phyloP scores from a whole-genome alignment of 2,329 filamentous ascomycete species.

The Cladosporium sp. region DNA sequence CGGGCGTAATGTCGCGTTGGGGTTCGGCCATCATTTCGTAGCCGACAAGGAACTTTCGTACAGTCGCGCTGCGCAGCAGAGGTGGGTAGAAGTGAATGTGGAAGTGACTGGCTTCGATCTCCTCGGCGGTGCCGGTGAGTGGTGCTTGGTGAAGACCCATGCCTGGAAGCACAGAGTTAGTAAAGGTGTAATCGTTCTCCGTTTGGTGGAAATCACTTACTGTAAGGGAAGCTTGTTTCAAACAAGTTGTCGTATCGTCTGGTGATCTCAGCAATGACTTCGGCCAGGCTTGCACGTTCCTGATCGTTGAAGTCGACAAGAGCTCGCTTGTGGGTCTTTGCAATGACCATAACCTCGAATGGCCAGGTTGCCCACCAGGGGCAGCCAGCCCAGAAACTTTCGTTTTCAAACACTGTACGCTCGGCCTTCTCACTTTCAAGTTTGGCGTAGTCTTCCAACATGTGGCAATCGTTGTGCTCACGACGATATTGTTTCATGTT shows the following conservation, averaged over 20 bases:
- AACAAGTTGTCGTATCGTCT: conserved; percentile 95
- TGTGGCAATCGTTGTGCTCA: conserved; percentile 66
- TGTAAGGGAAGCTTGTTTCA: conserved; percentile 94
- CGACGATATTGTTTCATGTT: conserved; percentile 74
- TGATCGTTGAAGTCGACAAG: conserved; percentile 72
- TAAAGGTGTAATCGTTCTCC: no score
- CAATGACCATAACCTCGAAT: conserved; percentile 87
- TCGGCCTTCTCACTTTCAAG: conserved; percentile 78
- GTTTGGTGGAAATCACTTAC: conserved; percentile 39
- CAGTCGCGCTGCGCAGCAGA: conserved; percentile 82
- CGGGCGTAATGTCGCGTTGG: conserved; percentile 96
- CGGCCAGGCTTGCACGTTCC: conserved; percentile 71
- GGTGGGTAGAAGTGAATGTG: conserved; percentile 99
- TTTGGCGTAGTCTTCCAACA: conserved; percentile 81
- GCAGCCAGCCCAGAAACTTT: conserved; percentile 76
- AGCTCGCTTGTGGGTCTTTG: conserved; percentile 76
- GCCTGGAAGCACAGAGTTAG: conserved; percentile 43
- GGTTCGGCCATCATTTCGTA: conserved; percentile 97
- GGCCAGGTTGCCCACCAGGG: conserved; percentile 99
- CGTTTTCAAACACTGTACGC: conserved; percentile 84
- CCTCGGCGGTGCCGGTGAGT: conserved; percentile 71
- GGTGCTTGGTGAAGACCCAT: conserved; percentile 97
- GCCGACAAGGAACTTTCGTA: conserved; percentile 93
- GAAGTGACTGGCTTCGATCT: conserved; percentile 82
- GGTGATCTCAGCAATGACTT: conserved; percentile 81